Evolutionary conservation across 164 flowering plant species (phyloP).

Genomic region (Berberis thunbergii): DNA sequence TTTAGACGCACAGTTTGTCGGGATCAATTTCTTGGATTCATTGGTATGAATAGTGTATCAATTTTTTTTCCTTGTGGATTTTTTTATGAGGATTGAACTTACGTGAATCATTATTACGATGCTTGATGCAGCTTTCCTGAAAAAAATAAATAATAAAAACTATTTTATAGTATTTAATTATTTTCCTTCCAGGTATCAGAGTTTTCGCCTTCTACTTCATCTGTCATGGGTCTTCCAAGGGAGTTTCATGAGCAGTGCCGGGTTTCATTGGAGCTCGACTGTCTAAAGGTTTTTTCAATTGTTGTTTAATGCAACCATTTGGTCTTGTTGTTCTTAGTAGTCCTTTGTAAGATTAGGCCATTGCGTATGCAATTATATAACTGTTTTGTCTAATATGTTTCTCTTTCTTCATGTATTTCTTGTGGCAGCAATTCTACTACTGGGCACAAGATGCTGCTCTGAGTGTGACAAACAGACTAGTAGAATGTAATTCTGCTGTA

Average conservation of each 20-base stretch:
- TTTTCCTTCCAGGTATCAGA: slow-evolving; percentile 66
- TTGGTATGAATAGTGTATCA: slow-evolving; percentile 40
- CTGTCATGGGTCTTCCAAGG: slow-evolving; percentile 89
- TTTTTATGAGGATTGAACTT: background rate
- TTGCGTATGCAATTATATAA: background rate
- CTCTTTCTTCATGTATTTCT: slow-evolving; percentile 4
- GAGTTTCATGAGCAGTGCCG: slow-evolving; percentile 91
- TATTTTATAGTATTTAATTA: background rate
- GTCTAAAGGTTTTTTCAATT: slow-evolving; percentile 56
- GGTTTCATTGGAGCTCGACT: slow-evolving; percentile 54
- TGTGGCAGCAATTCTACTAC: slow-evolving; percentile 56
- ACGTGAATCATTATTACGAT: slow-evolving; percentile 2
- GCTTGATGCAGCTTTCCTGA: background rate
- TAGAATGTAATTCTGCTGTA: slow-evolving; percentile 42
- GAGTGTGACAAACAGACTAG: slow-evolving; percentile 50
- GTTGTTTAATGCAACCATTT: background rate
- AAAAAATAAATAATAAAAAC: too few relatives aligned
- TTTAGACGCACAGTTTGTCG: slow-evolving; percentile 63
- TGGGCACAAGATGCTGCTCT: slow-evolving; percentile 89
- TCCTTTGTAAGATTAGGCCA: background rate
- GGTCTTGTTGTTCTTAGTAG: background rate
- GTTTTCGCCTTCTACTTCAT: slow-evolving; percentile 86
- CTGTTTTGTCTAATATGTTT: background rate
- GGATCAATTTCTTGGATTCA: slow-evolving; percentile 77
- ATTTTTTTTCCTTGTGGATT: background rate